Evolutionary conservation across 768 basidiomycete species (phyloP).

Genomic region (Kwoniella shandongensis): DNA sequence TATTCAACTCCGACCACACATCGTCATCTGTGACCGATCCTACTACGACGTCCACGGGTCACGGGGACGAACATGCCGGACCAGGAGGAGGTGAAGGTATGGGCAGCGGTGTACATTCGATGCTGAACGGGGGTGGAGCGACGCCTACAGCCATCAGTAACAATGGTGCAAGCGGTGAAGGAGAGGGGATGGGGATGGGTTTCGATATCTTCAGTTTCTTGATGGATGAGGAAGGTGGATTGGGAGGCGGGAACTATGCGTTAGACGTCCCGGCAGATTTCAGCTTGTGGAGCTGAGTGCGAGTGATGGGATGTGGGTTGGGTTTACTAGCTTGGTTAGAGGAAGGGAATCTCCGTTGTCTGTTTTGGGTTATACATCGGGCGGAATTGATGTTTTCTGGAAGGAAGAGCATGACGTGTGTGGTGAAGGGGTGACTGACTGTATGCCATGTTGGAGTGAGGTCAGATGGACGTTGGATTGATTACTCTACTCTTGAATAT

Average conservation of each 20-base stretch:
- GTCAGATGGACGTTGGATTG: too few species aligned
- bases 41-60: background rate
- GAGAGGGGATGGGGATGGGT: constrained; percentile 2
- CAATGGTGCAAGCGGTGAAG: background rate
- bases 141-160: background rate
- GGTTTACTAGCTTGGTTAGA: too few species aligned
- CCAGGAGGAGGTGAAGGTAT: background rate
- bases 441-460: too few species aligned
- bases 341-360: too few species aligned
- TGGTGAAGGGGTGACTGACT: too few species aligned
- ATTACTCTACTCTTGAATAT: too few species aligned
- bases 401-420: too few species aligned
- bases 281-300: constrained; percentile 19
- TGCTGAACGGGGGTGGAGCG: constrained; percentile 12
- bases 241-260: constrained; percentile 31
- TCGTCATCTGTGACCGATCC: background rate
- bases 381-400: too few species aligned
- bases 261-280: constrained; percentile 26
- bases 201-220: constrained; percentile 49
- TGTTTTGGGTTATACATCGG: too few species aligned
- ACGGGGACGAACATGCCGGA: background rate
- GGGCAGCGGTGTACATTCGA: constrained; percentile 4
- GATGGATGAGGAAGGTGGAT: constrained; percentile 46
- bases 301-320: too few species aligned
- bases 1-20: too few species aligned